Percentiles rank a stretch among this genome's conserved stretches.
These are phyloP conservation scores for Alisma plantagoaquatica DNA, from an alignment of 106 monocot species.

Conservation along the genomic window DNA sequence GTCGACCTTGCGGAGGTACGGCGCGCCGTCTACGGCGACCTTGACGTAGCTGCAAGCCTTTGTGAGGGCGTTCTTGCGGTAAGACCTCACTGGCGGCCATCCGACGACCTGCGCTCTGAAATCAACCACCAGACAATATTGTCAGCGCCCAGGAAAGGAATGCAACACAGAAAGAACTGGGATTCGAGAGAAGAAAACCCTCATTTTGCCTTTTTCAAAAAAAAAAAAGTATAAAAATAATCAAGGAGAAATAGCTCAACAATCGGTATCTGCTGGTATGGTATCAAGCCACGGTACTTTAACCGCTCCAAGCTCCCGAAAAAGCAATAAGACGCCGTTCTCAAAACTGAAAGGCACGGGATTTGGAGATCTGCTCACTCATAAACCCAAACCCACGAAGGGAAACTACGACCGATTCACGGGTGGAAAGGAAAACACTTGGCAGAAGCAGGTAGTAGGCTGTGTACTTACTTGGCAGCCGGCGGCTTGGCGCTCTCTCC, in stretches of 20 bases:
- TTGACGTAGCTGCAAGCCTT: slow-evolving; percentile 76
- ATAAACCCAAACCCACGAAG: not conserved
- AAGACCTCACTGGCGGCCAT: slow-evolving; percentile 92
- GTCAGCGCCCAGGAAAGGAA: too few species aligned
- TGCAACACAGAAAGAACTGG: too few species aligned
- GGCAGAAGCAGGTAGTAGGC: not conserved
- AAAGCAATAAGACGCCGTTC: not conserved
- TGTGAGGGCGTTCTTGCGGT: slow-evolving; percentile 51
- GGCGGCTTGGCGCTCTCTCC: slow-evolving; percentile 17
- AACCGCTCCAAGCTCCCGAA: not conserved
- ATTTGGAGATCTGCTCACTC: not conserved
- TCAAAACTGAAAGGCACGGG: not conserved
- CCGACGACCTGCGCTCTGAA: slow-evolving; percentile 78
- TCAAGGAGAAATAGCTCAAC: too few species aligned
- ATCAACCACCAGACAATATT: not conserved
- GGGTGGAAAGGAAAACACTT: not conserved
- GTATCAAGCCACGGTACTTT: too few species aligned
- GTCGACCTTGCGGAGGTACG: slow-evolving; percentile 90
- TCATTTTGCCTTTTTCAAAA: not conserved
- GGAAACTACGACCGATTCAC: too few species aligned
- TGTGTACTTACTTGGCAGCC: slow-evolving; percentile 13
- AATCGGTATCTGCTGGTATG: too few species aligned
- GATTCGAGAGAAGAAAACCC: too few species aligned
- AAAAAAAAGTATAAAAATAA: not conserved
- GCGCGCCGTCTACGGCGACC: slow-evolving; percentile 90